Base-by-base conservation (phyloP, 2,329 filamentous ascomycete species). In the Achaetomium macrosporum region DNA sequence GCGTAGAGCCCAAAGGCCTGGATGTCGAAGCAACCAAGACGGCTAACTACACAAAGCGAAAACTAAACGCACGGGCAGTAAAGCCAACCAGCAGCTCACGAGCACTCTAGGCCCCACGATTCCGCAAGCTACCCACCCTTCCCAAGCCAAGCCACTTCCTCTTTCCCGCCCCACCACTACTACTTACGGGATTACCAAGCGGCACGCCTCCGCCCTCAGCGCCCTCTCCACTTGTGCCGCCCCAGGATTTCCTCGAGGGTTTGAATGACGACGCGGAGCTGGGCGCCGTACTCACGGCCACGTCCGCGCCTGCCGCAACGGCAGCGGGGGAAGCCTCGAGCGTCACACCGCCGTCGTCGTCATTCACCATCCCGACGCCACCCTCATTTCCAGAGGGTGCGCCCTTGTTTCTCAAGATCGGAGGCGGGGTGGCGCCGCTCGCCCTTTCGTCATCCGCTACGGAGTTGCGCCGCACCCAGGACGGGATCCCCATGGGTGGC, bases 341-440 rank as follows among this genome's bases (percentile, higher is more conserved):
- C 19, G 29, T n/a, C 2, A 51, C 54, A 11, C 45, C 55, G 1
- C 31, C 50, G 15, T 56, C 54, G 17, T 50, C 46, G 2, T 52
- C 50, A 1, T 46, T 41, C n/a, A 8, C 40, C 3, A 15, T 31
- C 9, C n/a, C 41, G 13, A 12, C 30, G 1, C 16, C 41, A 36
- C 16, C 5, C 30, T 20, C 20, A 6, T 16, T 15, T 6, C n/a
- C 31, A 2, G 8, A 12, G 11, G 15, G 13, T 1, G n/a, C 25
- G 8, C 33, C 30, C 36, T 54, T 54, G 47, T 74, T 76, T 15
- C 78, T 71, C 68, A 75, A 65, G 47, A 82, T 82, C 1, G 79
- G 79, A 5, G 79, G 79, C 3, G 79, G 79, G 8, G 79, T 82
- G 0, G 77, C 75, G 30, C 78, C 1, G 68, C 64, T 4, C 71